Conservation (phyloP, 2,329 filamentous ascomycete species). For the Mycosphaerella sp. region DNA sequence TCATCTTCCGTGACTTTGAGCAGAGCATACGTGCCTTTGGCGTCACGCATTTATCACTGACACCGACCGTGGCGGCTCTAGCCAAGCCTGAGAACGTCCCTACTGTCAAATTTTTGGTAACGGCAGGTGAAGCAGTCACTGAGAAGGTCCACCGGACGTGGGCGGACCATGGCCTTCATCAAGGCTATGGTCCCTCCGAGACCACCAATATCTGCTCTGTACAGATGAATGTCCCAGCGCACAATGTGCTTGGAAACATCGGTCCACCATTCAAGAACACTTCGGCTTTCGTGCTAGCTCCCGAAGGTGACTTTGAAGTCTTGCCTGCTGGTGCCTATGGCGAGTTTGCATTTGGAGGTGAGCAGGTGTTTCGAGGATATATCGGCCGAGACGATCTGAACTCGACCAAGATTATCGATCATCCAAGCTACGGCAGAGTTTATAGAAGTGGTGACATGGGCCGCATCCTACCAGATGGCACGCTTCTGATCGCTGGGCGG, state of each 20-base stretch:
- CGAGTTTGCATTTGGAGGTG: slow-evolving; percentile 80
- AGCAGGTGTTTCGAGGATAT: slow-evolving; percentile 71
- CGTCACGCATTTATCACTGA: slow-evolving; percentile 77
- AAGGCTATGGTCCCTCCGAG: slow-evolving; percentile 80
- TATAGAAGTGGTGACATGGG: slow-evolving; percentile 82
- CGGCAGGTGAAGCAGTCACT: slow-evolving; percentile 74
- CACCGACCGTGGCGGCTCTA: slow-evolving; percentile 76
- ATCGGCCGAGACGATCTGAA: slow-evolving; percentile 60
- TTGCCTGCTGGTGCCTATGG: slow-evolving; percentile 68
- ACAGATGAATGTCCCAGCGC: slow-evolving; percentile 51
- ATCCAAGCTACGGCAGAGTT: slow-evolving; percentile 62
- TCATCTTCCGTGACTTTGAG: slow-evolving; percentile 67
- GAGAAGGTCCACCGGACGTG: slow-evolving; percentile 64
- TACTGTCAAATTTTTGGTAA: slow-evolving; percentile 66
- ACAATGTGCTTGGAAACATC: slow-evolving; percentile 66
- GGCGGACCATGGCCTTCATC: slow-evolving; percentile 61
- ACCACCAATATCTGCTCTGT: slow-evolving; percentile 84
- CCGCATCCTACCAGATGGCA: slow-evolving; percentile 69
- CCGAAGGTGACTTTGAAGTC: slow-evolving; percentile 42
- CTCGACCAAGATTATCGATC: slow-evolving; percentile 59
- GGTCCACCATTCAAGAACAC: slow-evolving; percentile 70
- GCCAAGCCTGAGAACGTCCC: slow-evolving; percentile 64
- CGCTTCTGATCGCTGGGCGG: slow-evolving; percentile 65
- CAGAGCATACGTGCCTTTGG: slow-evolving; percentile 55
- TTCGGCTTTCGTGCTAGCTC: slow-evolving; percentile 59